Conservation (phyloP, 1,139 yeast species). For the Lodderomyces margitis region DNA sequence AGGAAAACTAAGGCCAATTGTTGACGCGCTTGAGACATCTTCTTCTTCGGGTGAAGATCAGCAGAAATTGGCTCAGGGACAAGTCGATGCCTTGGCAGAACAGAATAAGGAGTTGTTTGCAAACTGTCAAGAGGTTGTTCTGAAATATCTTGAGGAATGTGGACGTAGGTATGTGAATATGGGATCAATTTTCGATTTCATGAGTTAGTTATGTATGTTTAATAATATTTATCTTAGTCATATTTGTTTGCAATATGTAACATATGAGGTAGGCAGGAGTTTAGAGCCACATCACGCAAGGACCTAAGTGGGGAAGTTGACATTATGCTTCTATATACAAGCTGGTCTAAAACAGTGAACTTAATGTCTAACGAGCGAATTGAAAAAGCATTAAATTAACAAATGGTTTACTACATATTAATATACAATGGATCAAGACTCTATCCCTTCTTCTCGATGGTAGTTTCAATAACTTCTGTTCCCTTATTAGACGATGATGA, state of each 20-base stretch:
- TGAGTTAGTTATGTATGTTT: slow-evolving; percentile 19
- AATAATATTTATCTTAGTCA: slow-evolving; percentile 1
- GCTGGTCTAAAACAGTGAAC: too few relatives aligned
- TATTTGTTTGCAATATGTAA: too few relatives aligned
- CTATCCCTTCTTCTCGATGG: not conserved
- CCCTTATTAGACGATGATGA: not conserved
- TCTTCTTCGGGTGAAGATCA: slow-evolving; percentile 18
- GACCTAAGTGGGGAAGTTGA: too few relatives aligned
- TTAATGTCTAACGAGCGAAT: too few relatives aligned
- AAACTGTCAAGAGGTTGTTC: slow-evolving; percentile 59
- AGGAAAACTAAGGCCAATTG: slow-evolving; percentile 50
- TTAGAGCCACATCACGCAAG: too few relatives aligned
- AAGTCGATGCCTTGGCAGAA: slow-evolving; percentile 71
- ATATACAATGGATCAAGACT: not conserved
- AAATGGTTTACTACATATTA: not conserved
- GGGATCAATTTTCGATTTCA: slow-evolving; percentile 72
- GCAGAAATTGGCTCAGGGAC: slow-evolving; percentile 51
- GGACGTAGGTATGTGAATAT: slow-evolving; percentile 92
- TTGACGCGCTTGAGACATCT: slow-evolving; percentile 23
- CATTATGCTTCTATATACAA: too few relatives aligned
- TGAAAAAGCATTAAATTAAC: not conserved
- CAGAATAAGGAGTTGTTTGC: slow-evolving; percentile 69
- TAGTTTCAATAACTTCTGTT: slow-evolving; percentile 1
- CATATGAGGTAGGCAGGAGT: too few relatives aligned
- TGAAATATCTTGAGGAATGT: slow-evolving; percentile 74